A percentile compares a stretch with the other conserved stretches of the same genome.
phyloP scores from a whole-genome alignment of 768 basidiomycete genomes.

The Lactarius hengduanensis region DNA sequence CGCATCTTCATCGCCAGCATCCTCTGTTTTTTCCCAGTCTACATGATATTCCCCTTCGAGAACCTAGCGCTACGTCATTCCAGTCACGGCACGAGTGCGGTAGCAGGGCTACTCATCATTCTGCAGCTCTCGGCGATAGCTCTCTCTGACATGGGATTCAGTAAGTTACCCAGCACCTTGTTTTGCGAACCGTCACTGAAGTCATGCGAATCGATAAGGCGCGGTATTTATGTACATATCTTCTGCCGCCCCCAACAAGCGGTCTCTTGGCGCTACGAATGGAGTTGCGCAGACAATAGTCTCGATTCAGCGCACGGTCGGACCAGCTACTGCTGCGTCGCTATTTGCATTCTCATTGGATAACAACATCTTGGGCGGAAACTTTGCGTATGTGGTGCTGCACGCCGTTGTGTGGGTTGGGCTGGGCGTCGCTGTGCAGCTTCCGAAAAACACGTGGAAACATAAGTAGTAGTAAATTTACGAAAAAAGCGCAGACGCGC shows the following conservation, averaged over 20 bases:
- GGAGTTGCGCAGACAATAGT: conserved; percentile 45
- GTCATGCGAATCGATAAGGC: conserved; percentile 41
- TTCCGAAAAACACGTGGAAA: conserved; percentile 17
- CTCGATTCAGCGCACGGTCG: conserved; percentile 44
- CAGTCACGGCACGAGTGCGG: neutral
- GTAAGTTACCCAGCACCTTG: conserved; percentile 1
- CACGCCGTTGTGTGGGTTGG: conserved; percentile 6
- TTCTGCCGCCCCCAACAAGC: conserved; percentile 60
- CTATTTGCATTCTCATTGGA: conserved; percentile 62
- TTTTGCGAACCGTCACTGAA: neutral
- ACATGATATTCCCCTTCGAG: conserved; percentile 34
- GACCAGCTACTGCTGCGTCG: conserved; percentile 58
- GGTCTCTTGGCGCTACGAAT: conserved; percentile 67
- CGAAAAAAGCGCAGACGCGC: neutral
- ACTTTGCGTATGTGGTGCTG: conserved; percentile 18
- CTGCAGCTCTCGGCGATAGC: conserved; percentile 17
- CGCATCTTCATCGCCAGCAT: conserved; percentile 34
- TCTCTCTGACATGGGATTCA: conserved; percentile 22
- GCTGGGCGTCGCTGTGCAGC: conserved; percentile 6
- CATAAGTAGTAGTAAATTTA: neutral
- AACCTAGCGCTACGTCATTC: conserved; percentile 12
- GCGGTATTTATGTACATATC: conserved; percentile 69
- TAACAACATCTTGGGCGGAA: conserved; percentile 48
- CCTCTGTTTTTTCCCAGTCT: conserved; percentile 31
- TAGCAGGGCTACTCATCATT: conserved; percentile 6